phyloP scores from a whole-genome alignment of 148 eudicot species.

The Beta vulgaris region DNA sequence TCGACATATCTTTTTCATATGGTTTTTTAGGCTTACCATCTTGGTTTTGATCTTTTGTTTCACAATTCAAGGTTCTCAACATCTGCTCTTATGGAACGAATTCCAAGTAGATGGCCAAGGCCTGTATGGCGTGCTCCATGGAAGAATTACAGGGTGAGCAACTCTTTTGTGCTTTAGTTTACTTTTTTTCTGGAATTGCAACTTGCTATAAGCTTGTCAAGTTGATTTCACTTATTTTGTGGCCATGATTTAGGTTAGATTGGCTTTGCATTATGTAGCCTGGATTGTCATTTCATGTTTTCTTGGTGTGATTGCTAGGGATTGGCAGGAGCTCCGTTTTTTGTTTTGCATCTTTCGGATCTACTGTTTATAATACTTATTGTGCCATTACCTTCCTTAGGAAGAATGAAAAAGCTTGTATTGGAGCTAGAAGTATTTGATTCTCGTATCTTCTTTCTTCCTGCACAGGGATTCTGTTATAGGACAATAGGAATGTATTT shows the following conservation, averaged over 20 bases:
- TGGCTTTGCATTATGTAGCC: neutral
- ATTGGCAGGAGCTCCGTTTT: neutral
- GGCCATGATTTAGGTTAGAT: neutral
- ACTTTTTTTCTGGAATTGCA: neutral
- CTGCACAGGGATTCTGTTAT: too few relatives aligned
- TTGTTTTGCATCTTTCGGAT: neutral
- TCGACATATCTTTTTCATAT: neutral
- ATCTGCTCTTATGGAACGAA: slow-evolving; percentile 86
- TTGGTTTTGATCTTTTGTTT: neutral
- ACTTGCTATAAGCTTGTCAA: neutral
- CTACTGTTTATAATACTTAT: neutral
- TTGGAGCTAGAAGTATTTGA: neutral
- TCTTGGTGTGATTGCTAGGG: neutral
- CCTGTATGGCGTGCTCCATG: slow-evolving; percentile 86
- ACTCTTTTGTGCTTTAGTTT: slow-evolving; percentile 6
- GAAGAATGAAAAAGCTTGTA: neutral
- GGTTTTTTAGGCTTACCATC: neutral
- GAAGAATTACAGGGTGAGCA: slow-evolving; percentile 84
- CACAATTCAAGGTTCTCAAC: slow-evolving; percentile 42
- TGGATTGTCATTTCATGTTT: neutral
- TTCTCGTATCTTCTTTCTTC: neutral
- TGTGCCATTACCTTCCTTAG: neutral
- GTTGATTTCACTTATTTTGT: neutral
- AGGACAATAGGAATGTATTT: too few relatives aligned
- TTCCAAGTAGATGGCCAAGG: slow-evolving; percentile 86